phyloP scores from a whole-genome alignment of 345 rosid genomes.

The Ceriops zippeliana region DNA sequence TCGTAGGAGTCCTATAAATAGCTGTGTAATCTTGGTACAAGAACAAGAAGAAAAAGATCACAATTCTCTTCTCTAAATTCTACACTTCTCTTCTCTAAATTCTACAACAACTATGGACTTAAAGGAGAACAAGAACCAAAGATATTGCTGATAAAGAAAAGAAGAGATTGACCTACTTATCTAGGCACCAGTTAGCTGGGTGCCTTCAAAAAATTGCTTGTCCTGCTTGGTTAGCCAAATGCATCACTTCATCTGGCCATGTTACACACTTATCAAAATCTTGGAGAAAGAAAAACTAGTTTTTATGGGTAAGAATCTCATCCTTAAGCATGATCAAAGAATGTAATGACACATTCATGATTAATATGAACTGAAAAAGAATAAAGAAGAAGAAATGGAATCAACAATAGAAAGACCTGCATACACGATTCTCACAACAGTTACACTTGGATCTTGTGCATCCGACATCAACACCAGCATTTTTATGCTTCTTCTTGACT shows the following conservation, averaged over 20 bases:
- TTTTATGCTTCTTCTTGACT: constrained; percentile 74
- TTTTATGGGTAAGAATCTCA: no score
- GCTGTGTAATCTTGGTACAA: no score
- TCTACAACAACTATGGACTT: not conserved
- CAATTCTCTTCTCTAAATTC: no score
- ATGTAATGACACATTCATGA: no score
- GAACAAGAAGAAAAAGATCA: no score
- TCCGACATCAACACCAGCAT: constrained; percentile 63
- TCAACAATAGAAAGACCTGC: constrained; percentile 51
- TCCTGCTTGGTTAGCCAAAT: constrained; percentile 53
- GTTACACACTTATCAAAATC: constrained; percentile 56
- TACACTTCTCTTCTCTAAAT: no score
- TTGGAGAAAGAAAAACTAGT: not conserved
- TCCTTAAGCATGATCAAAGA: no score
- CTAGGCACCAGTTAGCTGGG: constrained; percentile 61
- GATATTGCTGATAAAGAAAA: constrained; percentile 30
- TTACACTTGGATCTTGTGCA: constrained; percentile 70
- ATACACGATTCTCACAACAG: constrained; percentile 72
- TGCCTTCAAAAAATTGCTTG: constrained; percentile 91
- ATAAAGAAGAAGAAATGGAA: not conserved
- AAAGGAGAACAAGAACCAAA: constrained; percentile 1
- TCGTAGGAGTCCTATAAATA: no score
- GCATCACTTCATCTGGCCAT: constrained; percentile 64
- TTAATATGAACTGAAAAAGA: not conserved
- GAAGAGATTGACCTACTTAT: constrained; percentile 72